phyloP scores from a whole-genome alignment of 148 eudicot species.

The Camellia granthamiana region DNA sequence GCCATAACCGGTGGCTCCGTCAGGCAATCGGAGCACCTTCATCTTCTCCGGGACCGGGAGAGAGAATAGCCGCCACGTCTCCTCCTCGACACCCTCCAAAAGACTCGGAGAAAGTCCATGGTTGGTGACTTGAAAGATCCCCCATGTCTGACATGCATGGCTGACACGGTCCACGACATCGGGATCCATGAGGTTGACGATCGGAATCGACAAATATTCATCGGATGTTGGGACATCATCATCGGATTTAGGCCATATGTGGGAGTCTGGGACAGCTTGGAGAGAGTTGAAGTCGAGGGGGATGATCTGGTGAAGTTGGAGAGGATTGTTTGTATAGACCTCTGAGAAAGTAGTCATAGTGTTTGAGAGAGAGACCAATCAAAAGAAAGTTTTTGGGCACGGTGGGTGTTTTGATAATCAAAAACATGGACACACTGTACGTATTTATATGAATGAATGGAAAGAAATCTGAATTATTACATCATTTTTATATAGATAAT shows the following conservation, averaged over 20 bases:
- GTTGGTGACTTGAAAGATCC: conserved; percentile 51
- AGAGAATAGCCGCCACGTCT: conserved; percentile 35
- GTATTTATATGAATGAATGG: background rate
- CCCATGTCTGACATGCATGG: conserved; percentile 55
- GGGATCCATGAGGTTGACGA: conserved; percentile 41
- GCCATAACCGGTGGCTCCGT: conserved; percentile 56
- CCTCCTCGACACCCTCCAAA: conserved; percentile 36
- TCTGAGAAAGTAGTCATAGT: conserved; percentile 23
- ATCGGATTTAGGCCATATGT: conserved; percentile 34
- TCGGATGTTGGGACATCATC: background rate
- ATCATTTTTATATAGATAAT: too few relatives aligned
- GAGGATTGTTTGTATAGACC: conserved; percentile 23
- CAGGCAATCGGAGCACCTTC: conserved; percentile 42
- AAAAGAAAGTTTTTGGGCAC: background rate
- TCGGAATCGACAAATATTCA: conserved; percentile 20
- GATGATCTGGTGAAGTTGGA: conserved; percentile 17
- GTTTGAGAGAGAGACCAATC: background rate
- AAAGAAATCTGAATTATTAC: too few relatives aligned
- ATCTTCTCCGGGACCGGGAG: conserved; percentile 48
- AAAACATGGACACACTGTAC: background rate
- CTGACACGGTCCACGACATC: conserved; percentile 29
- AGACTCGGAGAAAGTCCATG: conserved; percentile 43
- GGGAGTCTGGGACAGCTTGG: conserved; percentile 41
- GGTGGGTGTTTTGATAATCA: background rate
- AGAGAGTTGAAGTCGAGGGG: conserved; percentile 30